These are phyloP conservation scores for Striga asiatica DNA, from an alignment of 257 asterid species.

Conservation along the genomic window DNA sequence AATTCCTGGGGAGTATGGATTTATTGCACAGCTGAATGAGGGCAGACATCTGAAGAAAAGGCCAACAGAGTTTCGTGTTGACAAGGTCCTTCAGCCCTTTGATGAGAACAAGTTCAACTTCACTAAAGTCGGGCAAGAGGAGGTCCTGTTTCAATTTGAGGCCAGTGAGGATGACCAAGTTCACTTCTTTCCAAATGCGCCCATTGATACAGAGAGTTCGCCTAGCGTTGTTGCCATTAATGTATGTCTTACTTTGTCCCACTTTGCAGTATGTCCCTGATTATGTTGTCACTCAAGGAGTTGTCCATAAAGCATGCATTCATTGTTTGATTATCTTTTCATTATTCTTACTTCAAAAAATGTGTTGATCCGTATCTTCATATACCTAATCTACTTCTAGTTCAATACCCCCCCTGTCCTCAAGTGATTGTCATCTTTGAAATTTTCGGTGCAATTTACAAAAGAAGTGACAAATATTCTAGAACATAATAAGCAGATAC, in stretches of 20 bases:
- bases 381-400: too few relatives aligned
- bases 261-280: too few relatives aligned
- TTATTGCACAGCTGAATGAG: conserved; percentile 86
- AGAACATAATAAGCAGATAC: too few relatives aligned
- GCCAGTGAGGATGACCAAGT: conserved; percentile 45
- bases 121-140: conserved; percentile 92
- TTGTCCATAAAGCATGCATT: too few relatives aligned
- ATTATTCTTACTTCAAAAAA: too few relatives aligned
- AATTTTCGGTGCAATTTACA: too few relatives aligned
- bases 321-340: background rate
- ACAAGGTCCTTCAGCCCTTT: conserved; percentile 84
- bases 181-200: conserved; percentile 56
- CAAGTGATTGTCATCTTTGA: too few relatives aligned
- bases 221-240: conserved; percentile 84
- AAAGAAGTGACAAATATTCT: too few relatives aligned
- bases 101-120: conserved; percentile 90
- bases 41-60: conserved; percentile 97
- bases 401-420: background rate
- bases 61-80: conserved; percentile 95
- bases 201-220: conserved; percentile 48
- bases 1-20: conserved; percentile 83
- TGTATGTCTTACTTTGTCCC: conserved; percentile 24
- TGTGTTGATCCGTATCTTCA: too few relatives aligned
- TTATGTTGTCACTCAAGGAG: too few relatives aligned
- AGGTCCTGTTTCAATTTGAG: conserved; percentile 80